Evolutionary conservation across 371 early-diverging fungal species (phyloP).

Genomic region (Smittium culicis): DNA sequence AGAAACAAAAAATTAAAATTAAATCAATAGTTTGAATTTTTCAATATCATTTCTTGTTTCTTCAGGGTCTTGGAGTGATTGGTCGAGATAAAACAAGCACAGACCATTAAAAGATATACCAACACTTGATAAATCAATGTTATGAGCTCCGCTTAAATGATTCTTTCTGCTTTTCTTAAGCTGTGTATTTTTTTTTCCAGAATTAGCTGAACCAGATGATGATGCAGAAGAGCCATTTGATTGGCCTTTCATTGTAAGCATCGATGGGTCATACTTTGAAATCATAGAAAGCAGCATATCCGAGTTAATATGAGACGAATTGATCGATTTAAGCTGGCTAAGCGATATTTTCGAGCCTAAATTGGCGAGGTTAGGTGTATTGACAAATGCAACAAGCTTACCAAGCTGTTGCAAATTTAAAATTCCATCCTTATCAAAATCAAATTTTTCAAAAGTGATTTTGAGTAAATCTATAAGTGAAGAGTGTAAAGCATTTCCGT

Average conservation of each 20-base stretch:
- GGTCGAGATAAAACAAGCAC: constrained; percentile 23
- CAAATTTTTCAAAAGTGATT: constrained; percentile 25
- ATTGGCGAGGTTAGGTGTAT: constrained; percentile 13
- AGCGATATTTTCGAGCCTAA: background rate
- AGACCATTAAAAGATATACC: constrained; percentile 25
- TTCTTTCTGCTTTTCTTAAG: background rate
- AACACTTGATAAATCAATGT: constrained; percentile 14
- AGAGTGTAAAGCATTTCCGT: constrained; percentile 20
- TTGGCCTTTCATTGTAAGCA: background rate
- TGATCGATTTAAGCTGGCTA: constrained; percentile 9
- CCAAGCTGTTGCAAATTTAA: constrained; percentile 21
- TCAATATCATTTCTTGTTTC: constrained; percentile 32
- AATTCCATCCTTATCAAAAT: constrained; percentile 28
- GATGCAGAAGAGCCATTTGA: too few species aligned
- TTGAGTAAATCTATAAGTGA: constrained; percentile 21
- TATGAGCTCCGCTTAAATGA: background rate
- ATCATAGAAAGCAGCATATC: background rate
- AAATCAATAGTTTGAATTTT: constrained; percentile 15
- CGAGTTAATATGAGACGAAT: background rate
- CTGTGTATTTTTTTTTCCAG: background rate
- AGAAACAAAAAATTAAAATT: background rate
- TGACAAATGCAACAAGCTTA: constrained; percentile 20
- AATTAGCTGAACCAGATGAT: background rate
- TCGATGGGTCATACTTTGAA: background rate
- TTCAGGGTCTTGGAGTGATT: constrained; percentile 27